Base-by-base conservation (phyloP, 805 yeast genomes). In the Lipomyces sp. region DNA sequence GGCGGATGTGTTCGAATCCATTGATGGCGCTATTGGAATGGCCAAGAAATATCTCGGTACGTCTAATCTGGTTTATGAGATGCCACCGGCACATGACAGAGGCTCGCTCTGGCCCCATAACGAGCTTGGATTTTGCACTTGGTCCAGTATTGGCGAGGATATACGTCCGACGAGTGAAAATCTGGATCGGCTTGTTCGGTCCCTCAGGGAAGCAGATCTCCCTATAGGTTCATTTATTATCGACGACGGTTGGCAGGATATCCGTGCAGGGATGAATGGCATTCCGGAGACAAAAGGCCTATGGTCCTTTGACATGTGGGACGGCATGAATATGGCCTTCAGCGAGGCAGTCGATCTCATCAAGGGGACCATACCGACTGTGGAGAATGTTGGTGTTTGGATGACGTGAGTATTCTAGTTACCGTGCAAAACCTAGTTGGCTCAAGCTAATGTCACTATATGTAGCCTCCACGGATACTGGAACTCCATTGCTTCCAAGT, bases 231-330 rank as follows among this genome's bases (percentile, higher is more conserved):
- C 61, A 13, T 58, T 58, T 32, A 58, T 58, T 58, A 58, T 51
- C 35, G 61, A 58, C 18, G 61, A 58, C 42, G 61, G 61, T 32
- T 58, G 61, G 61, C 61, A 58, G 34, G 61, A 58, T 18, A 58
- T 58, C 50, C 61, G 61, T 58, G 29, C 61, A 10, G 61, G 61
- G 6, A 30, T 48, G 53, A 58, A 58, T 58, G 58, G 58, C n/a
- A 35, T 32, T 32, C 32, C 35, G 6, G 35, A 39, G n/a, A 24
- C 58, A 4, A 58, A 5, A 10, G 61, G 61, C 13, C 18, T 58
- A 30, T 58, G 58, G 53, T 29, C 62, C 29, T 58, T 58, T 35
- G 61, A 58, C 18, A 32, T 35, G 30, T 30, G 61, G 58, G 61
- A 57, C 10, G 60, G 57, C 0, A 39, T 57, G 51, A 61, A 34